These are phyloP conservation scores for Telopea speciosissima DNA, from an alignment of 177 flowering plant genomes.

Conservation along the genomic window DNA sequence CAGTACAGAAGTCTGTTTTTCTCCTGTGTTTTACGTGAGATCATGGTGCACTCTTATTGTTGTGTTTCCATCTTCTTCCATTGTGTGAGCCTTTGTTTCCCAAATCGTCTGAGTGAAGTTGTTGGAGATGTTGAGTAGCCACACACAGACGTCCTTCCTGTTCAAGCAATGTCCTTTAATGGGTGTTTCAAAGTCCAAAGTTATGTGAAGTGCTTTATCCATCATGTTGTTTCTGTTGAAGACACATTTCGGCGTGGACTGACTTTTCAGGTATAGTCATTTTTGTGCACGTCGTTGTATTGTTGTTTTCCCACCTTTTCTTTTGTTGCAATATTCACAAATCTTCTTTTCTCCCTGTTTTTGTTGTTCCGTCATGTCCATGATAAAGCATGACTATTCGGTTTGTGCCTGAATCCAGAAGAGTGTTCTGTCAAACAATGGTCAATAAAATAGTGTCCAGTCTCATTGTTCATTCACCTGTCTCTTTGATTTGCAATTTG, in stretches of 20 bases:
- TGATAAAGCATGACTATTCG: constrained; percentile 1
- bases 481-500: constrained; percentile 3
- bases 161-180: constrained; percentile 20
- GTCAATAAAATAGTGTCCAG: background rate
- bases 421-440: constrained; percentile 2
- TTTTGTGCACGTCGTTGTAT: constrained; percentile 18
- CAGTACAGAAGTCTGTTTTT: constrained; percentile 10
- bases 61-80: constrained; percentile 11
- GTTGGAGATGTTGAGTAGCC: constrained; percentile 23
- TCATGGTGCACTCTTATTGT: constrained; percentile 5
- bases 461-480: constrained; percentile 5
- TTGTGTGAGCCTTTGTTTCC: constrained; percentile 14
- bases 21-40: constrained; percentile 14
- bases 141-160: constrained; percentile 18
- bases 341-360: background rate
- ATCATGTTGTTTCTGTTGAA: constrained; percentile 26
- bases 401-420: constrained; percentile 12
- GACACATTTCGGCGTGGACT: constrained; percentile 14
- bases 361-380: background rate
- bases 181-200: constrained; percentile 23
- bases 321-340: background rate
- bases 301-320: background rate
- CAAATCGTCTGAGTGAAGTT: constrained; percentile 19
- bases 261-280: constrained; percentile 21
- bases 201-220: constrained; percentile 32